These are phyloP conservation scores for Glycyrrhiza uralensis DNA, from an alignment of 306 rosid genomes.

Conservation along the genomic window DNA sequence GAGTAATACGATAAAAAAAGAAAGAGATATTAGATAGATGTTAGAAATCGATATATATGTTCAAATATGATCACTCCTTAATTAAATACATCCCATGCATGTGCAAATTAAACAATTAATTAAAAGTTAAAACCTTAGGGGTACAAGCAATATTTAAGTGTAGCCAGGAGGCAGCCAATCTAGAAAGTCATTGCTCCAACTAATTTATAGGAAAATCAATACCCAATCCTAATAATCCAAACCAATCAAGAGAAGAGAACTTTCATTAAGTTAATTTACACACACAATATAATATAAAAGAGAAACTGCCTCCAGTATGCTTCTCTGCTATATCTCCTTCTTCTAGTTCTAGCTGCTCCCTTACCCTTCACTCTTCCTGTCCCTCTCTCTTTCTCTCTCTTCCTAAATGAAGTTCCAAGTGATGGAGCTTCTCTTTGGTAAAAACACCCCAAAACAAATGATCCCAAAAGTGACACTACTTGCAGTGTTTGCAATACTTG, in stretches of 20 bases:
- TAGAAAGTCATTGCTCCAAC: neutral
- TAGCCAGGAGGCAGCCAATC: too few species aligned
- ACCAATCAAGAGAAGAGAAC: neutral
- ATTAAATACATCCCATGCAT: neutral
- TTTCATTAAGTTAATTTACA: neutral
- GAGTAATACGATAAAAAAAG: too few species aligned
- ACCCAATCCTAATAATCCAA: neutral
- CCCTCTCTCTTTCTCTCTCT: conserved; percentile 19
- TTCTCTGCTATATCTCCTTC: neutral
- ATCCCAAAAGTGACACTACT: conserved; percentile 49
- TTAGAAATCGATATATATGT: too few species aligned
- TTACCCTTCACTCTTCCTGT: conserved; percentile 5
- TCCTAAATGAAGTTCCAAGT: conserved; percentile 54
- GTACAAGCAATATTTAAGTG: neutral
- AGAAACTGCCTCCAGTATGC: conserved; percentile 3
- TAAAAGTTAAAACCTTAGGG: neutral
- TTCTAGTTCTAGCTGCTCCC: neutral
- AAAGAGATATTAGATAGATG: too few species aligned
- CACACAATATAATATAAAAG: conserved; percentile 4
- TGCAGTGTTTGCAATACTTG: conserved; percentile 45
- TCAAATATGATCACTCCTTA: too few species aligned
- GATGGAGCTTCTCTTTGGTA: conserved; percentile 49
- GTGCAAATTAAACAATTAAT: too few species aligned
- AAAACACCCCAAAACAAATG: conserved; percentile 39
- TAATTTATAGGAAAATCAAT: neutral